phyloP scores from a whole-genome alignment of 176 grass and related monocot species.

The Juncus effusus region DNA sequence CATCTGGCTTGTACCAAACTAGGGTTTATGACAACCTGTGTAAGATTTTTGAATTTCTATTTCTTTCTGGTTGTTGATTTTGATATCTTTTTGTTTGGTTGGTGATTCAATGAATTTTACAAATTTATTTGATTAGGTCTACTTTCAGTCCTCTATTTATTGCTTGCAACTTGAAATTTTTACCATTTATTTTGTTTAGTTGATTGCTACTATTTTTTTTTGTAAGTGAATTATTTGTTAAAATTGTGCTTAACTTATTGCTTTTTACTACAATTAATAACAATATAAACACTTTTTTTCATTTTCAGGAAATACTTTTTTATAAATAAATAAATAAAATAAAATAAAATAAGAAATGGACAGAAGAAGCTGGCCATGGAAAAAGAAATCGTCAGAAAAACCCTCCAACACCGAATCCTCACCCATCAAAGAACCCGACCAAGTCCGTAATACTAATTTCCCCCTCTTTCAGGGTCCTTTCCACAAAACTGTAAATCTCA shows the following conservation, averaged over 20 bases:
- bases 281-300: constrained; percentile 8
- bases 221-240: neutral
- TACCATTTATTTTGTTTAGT: neutral
- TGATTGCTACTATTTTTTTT: neutral
- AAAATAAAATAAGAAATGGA: constrained; percentile 45
- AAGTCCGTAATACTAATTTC: constrained; percentile 44
- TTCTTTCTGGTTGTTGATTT: too few relatives aligned
- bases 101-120: too few relatives aligned
- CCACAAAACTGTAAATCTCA: neutral
- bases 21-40: too few relatives aligned
- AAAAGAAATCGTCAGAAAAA: constrained; percentile 99
- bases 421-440: constrained; percentile 45
- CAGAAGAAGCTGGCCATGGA: constrained; percentile 96
- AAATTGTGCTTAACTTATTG: neutral
- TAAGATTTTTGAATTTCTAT: too few relatives aligned
- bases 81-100: too few relatives aligned
- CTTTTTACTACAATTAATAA: neutral
- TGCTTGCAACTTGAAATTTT: too few relatives aligned
- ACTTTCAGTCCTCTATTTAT: too few relatives aligned
- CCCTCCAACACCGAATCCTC: constrained; percentile 36
- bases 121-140: too few relatives aligned
- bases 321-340: neutral
- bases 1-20: too few relatives aligned
- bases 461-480: neutral
- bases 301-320: neutral